phyloP scores from a whole-genome alignment of 495 filamentous ascomycete species.

The Entonaema liquescens region DNA sequence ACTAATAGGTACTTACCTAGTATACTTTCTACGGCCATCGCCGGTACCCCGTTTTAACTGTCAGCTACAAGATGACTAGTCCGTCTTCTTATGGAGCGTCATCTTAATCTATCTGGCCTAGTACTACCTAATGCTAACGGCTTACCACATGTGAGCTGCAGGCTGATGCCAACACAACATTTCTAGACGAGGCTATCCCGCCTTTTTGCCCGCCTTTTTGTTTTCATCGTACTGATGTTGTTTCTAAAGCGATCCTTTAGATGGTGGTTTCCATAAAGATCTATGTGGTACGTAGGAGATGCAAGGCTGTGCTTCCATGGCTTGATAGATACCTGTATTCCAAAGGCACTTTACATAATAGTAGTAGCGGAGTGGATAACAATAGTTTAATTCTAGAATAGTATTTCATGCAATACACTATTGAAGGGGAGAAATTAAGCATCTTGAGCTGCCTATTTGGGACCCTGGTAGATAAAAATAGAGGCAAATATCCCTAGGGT shows the following conservation, averaged over 20 bases:
- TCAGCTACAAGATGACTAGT: background rate
- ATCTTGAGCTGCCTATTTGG: conserved; percentile 24
- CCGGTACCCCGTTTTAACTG: background rate
- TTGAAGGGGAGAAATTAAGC: conserved; percentile 19
- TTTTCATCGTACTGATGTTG: background rate
- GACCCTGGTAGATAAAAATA: conserved; percentile 28
- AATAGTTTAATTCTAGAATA: background rate
- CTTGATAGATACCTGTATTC: background rate
- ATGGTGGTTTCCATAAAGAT: background rate
- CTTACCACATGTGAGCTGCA: conserved; percentile 3
- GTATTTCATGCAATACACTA: background rate
- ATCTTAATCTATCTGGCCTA: background rate
- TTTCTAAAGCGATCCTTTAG: conserved; percentile 5
- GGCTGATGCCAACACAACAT: background rate
- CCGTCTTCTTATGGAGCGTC: conserved; percentile 2
- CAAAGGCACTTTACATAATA: background rate
- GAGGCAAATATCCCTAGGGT: conserved; percentile 1
- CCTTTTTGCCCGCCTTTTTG: background rate
- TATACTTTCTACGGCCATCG: background rate
- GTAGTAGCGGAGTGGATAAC: background rate
- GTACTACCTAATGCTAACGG: background rate
- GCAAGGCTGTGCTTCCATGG: conserved; percentile 1
- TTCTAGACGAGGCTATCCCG: background rate
- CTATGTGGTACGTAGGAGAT: background rate
- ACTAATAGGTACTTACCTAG: too few relatives aligned